Base-by-base conservation (phyloP, 176 grass and related monocot species). In the Lolium multiflorum region DNA sequence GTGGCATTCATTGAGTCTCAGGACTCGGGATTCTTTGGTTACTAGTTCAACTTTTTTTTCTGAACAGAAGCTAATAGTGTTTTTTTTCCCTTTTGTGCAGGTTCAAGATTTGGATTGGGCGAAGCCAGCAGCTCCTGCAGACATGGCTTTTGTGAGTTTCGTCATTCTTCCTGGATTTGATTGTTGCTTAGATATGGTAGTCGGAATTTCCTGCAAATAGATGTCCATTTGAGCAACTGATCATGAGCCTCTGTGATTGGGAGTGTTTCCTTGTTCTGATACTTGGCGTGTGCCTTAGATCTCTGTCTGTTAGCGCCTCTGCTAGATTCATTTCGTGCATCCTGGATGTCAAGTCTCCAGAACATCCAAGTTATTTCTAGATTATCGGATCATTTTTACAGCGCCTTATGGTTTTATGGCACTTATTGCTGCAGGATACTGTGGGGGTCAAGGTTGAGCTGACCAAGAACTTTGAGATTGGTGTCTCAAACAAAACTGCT, bases 401-500 rank as follows among this genome's bases (percentile, higher is more conserved):
- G 54, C 17, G 17, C 55, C 55, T 57, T 57, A 98, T 94, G 94
- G 63, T 44, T 96, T 86, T 38, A 98, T 96, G 89, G 81, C 87
- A 55, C 97, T 94, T 66, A 96, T 98, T 80, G 94, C 92, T 82
- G 94, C 97, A 21, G 94, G 94, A 46, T 98, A 96, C 78, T 82
- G 68, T 84, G 94, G 92, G 28, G 3, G 90, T 96, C 51, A 87
- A 98, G 88, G 71, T 98, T 37, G 94, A 94, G 21, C 73, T 94
- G 17, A 24, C 38, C 2, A 94, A 98, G 60, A 83, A 94, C 44
- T 98, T 98, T 48, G 81, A 92, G 88, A 98, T 98, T 92, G 97
- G 97, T 83, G 89, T 94, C 25, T 86, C 92, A 15, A 98, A 98
- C 86, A 98, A 94, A 84, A 94, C 93, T 57, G 94, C 97, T 47